Evolutionary conservation across 768 basidiomycete genomes (phyloP), one percentile per base, ranked within the genome.

Genomic region (Serendipita sp.): DNA sequence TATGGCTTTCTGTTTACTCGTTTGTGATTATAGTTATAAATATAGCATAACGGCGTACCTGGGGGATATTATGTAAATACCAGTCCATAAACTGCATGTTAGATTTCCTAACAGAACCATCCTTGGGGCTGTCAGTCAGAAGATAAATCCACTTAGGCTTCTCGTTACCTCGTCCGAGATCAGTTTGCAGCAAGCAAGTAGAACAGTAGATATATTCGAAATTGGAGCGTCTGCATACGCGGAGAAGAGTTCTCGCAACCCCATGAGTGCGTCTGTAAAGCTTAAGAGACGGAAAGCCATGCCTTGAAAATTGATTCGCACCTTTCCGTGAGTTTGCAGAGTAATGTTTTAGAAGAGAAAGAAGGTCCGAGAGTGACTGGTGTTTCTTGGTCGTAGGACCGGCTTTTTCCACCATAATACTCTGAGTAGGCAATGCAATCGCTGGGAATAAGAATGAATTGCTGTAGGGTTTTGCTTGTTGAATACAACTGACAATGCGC

Each of bases 401-500:
- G 63, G 82, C 78, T 71, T 81, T 85, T 63, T 83, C 78, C 13
- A 76, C 69, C 2, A 78, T 73, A 66, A 92, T 89, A 40, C 84
- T 86, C 75, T 98, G 95, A 0, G 81, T 80, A 0, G 94, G 95
- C 34, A 98, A 78, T 27, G 85, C 87, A 72, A 98, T 95, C 27
- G 91, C 94, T 97, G 37, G 37, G 37, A 40, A 6, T 40, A 40
- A 1, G 13, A 40, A 13, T 40, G 6, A 40, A 15, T 62, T 43
- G 31, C 33, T 44, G 33, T 11, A 31, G 11, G 62, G 18, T n/a
- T 53, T 33, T 63, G 52, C 62, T 55, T 27, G 29, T 62, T 37
- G n/a, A 50, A 44, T 58, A 33, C 15, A 77, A 23, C 88, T 69
- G 70, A 96, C 95, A 91, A 65, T 91, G 83, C 36, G 91, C 85